Base-by-base conservation (phyloP, 176 grass and related monocot genomes). In the Olyra latifolia region DNA sequence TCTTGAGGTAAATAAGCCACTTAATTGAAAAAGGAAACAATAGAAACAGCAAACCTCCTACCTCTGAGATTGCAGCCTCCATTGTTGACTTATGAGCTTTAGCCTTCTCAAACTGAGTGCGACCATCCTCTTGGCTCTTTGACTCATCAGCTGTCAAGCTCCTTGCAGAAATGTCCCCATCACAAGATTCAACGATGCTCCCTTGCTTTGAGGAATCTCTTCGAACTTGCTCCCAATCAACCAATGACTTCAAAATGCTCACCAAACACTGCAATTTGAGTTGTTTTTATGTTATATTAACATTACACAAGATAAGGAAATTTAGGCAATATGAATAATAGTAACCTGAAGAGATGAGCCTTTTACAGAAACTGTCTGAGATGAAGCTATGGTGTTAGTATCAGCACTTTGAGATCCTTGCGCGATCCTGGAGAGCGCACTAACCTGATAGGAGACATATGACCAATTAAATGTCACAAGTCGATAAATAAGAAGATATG, bases 31-130 rank as follows among this genome's bases (percentile, higher is more conserved):
- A 73, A 42, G 55, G 38, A 19, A 70, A 82, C 41, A 71, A 66
- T 20, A 29, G 59, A 88, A 85, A 58, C 32, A 81, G 19, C 46
- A 71, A 38, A 53, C 55, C 46, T 66, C n/a, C 69, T 81, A 99
- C 97, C 92, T 96, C 97, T 76, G 91, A 86, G 62, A 96, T 71
- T 74, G 88, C 93, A 74, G 97, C 88, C 82, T 99, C 97, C 90
- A 99, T 82, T 66, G 97, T 99, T 52, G 91, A 96, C 84, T 99
- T 99, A 66, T 99, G 97, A 89, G 97, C 93, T 93, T 99, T 99
- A 71, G 97, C 97, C 78, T 88, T 96, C 79, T 99, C 97, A 93
- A 99, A 99, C 72, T 99, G 93, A 85, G 92, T 93, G 48, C 90
- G 82, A 54, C 84, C 86, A 82, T 98, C 92, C 72, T 95, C 96